A percentile compares a stretch with the other conserved stretches of the same genome.
Evolutionary conservation across 805 yeast species (phyloP).

Genomic region (Barnettozyma siamensis): DNA sequence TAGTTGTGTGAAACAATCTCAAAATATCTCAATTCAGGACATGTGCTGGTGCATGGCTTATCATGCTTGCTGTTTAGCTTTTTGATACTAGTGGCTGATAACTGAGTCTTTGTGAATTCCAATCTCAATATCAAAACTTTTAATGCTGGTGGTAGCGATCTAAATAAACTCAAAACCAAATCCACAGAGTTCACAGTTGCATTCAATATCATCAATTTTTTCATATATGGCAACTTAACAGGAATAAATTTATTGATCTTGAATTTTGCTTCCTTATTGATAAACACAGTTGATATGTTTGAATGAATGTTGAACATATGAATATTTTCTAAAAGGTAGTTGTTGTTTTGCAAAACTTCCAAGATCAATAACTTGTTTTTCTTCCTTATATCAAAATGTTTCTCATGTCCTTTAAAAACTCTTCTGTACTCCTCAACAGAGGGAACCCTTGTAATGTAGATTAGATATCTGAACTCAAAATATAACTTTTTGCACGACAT

Average conservation of each 20-base stretch:
- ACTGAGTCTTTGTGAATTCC: conserved; percentile 7
- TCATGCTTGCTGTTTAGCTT: background rate
- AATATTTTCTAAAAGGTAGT: conserved; percentile 1
- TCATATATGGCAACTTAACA: background rate
- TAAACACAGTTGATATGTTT: conserved; percentile 2
- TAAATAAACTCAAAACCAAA: conserved; percentile 2
- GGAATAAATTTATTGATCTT: conserved; percentile 4
- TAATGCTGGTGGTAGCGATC: conserved; percentile 6
- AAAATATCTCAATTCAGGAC: conserved; percentile 9
- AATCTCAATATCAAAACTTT: conserved; percentile 8
- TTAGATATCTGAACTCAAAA: conserved; percentile 7
- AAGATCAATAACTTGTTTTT: background rate
- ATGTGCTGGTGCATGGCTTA: background rate
- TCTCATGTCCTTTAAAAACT: background rate
- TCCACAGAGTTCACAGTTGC: conserved; percentile 7
- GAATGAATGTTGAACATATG: conserved; percentile 7
- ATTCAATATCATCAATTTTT: conserved; percentile 6
- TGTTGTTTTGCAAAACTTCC: background rate
- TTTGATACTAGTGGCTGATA: background rate
- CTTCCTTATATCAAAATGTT: no score
- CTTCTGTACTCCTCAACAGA: conserved; percentile 6
- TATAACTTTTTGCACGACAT: conserved; percentile 10
- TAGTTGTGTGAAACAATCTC: conserved; percentile 6
- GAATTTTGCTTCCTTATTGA: background rate
- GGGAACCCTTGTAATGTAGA: conserved; percentile 11